A percentile compares a stretch with the other conserved stretches of the same genome.
phyloP scores from a whole-genome alignment of 192 early-diverging fungal genomes.

The Phycomyces nitens region DNA sequence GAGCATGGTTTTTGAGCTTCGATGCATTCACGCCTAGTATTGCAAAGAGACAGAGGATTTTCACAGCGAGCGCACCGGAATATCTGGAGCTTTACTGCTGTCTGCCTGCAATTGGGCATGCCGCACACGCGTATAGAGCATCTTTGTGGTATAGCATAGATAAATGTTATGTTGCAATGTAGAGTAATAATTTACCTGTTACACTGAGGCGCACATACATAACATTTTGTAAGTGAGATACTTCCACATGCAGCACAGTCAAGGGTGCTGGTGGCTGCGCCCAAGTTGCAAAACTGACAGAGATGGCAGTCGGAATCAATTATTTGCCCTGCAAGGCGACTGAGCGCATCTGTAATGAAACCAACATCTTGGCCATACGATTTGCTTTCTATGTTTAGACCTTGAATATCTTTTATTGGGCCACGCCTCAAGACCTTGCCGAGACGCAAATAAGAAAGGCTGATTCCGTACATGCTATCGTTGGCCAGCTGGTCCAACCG shows the following conservation, averaged over 20 bases:
- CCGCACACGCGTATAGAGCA: too few relatives aligned
- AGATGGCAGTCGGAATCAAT: background rate
- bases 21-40: too few relatives aligned
- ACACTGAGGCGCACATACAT: background rate
- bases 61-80: too few relatives aligned
- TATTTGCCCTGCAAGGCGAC: background rate
- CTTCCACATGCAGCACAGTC: constrained; percentile 4
- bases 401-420: background rate
- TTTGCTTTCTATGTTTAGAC: background rate
- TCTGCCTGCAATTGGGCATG: too few relatives aligned
- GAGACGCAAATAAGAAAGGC: background rate
- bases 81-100: too few relatives aligned
- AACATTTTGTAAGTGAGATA: background rate
- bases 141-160: too few relatives aligned
- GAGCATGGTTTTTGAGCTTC: too few relatives aligned
- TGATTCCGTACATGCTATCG: too few relatives aligned
- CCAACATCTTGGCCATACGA: constrained; percentile 6
- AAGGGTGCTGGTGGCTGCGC: background rate
- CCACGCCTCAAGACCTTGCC: background rate
- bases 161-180: too few relatives aligned
- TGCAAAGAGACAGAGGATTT: too few relatives aligned
- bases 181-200: too few relatives aligned
- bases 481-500: background rate
- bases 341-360: background rate
- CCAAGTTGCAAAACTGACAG: background rate